These are phyloP conservation scores for Annulohypoxylon stygium DNA, from an alignment of 495 filamentous ascomycete genomes.

Conservation along the genomic window DNA sequence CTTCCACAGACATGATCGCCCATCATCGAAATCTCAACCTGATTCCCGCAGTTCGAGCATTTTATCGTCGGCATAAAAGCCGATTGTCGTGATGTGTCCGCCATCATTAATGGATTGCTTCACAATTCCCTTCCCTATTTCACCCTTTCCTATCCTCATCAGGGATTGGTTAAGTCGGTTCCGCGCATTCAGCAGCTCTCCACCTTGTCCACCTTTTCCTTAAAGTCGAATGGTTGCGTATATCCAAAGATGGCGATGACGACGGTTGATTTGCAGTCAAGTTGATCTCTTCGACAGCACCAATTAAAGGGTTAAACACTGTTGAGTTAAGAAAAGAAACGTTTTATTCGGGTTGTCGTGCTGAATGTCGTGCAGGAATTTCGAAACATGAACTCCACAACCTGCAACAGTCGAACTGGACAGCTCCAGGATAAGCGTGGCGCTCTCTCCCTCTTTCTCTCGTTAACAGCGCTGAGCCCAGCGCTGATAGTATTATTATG, in stretches of 20 bases:
- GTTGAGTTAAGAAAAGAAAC: constrained; percentile 20
- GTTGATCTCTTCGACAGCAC: constrained; percentile 8
- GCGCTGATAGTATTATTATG: constrained; percentile 4
- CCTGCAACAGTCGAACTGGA: background rate
- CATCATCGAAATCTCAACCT: constrained; percentile 92
- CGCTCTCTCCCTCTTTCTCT: background rate
- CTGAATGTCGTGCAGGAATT: constrained; percentile 33
- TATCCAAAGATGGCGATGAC: constrained; percentile 13
- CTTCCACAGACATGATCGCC: constrained; percentile 85
- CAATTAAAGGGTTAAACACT: constrained; percentile 9
- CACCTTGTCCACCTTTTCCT: constrained; percentile 21
- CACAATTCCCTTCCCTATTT: constrained; percentile 35
- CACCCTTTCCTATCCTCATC: constrained; percentile 33
- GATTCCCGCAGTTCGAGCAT: constrained; percentile 87
- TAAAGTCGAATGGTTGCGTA: constrained; percentile 4
- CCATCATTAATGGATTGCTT: constrained; percentile 54
- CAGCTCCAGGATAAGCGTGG: constrained; percentile 11
- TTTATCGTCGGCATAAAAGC: constrained; percentile 91
- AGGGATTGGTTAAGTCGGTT: constrained; percentile 13
- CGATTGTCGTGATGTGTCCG: constrained; percentile 66
- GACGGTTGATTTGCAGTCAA: constrained; percentile 26
- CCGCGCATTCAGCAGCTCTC: constrained; percentile 36
- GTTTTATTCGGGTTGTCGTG: constrained; percentile 17
- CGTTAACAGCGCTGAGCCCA: no score
- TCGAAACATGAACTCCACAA: constrained; percentile 35